These are phyloP conservation scores for Boletellus ananas DNA, from an alignment of 768 basidiomycete species.

Conservation along the genomic window DNA sequence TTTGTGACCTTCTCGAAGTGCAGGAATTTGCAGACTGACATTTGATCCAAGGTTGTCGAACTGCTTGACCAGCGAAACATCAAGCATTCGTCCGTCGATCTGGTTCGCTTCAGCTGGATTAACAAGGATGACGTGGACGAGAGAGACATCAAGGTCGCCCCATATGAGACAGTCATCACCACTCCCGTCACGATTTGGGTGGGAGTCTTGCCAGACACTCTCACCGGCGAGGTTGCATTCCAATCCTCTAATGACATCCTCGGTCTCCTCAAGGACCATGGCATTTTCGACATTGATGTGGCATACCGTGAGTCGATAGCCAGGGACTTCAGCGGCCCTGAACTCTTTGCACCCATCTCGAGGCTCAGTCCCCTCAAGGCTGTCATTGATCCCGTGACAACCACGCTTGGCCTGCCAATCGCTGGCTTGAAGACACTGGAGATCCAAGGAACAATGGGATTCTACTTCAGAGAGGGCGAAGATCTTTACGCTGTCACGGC, in stretches of 20 bases:
- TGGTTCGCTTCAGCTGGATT: neutral
- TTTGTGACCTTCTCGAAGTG: slow-evolving; percentile 32
- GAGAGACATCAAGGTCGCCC: too few species aligned
- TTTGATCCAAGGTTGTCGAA: slow-evolving; percentile 32
- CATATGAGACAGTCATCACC: neutral
- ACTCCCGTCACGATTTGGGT: neutral
- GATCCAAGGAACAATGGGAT: slow-evolving; percentile 37
- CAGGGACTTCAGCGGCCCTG: neutral
- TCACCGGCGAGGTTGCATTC: neutral
- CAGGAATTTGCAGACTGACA: slow-evolving; percentile 29
- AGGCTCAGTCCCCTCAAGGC: slow-evolving; percentile 8
- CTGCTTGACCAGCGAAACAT: slow-evolving; percentile 25
- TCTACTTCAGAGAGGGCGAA: slow-evolving; percentile 29
- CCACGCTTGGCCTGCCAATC: slow-evolving; percentile 36
- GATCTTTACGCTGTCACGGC: neutral
- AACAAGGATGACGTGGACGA: too few species aligned
- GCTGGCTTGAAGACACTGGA: slow-evolving; percentile 28
- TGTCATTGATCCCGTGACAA: slow-evolving; percentile 36
- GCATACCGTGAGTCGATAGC: neutral
- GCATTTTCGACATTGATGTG: neutral
- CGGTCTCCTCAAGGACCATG: neutral
- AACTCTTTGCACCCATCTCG: neutral
- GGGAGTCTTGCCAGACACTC: neutral
- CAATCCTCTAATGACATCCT: neutral
- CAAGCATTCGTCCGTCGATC: slow-evolving; percentile 25